Conservation (phyloP, 805 yeast species). For the Cyberlindnera saturnus region DNA sequence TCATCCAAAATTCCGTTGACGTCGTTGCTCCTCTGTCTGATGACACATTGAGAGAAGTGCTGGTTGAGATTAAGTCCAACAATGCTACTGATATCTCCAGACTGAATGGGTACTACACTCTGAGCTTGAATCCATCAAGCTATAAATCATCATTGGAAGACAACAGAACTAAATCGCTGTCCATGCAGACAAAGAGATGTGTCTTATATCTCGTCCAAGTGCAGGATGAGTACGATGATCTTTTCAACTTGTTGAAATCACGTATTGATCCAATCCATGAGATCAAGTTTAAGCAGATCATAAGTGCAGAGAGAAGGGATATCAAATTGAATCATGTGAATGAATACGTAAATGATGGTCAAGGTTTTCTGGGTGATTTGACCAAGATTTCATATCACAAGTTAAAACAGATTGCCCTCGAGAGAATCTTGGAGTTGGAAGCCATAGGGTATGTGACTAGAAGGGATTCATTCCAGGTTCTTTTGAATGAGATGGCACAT, state of each 20-base stretch:
- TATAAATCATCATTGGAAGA: slow-evolving; percentile 42
- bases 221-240: slow-evolving; percentile 58
- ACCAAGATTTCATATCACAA: slow-evolving; percentile 55
- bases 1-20: slow-evolving; percentile 37
- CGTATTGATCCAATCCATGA: slow-evolving; percentile 72
- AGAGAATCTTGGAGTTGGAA: slow-evolving; percentile 72
- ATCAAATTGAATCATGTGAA: slow-evolving; percentile 31
- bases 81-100: slow-evolving; percentile 42
- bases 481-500: slow-evolving; percentile 76
- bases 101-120: slow-evolving; percentile 46
- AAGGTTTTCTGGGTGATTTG: slow-evolving; percentile 46
- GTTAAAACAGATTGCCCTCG: slow-evolving; percentile 70
- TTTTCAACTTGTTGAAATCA: slow-evolving; percentile 62
- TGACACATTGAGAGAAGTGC: slow-evolving; percentile 45
- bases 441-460: slow-evolving; percentile 57
- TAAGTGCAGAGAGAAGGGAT: slow-evolving; percentile 39
- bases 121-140: slow-evolving; percentile 54
- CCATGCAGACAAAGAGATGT: slow-evolving; percentile 77
- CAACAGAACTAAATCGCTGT: slow-evolving; percentile 49
- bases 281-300: slow-evolving; percentile 47
- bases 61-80: slow-evolving; percentile 36
- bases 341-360: slow-evolving; percentile 35
- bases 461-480: slow-evolving; percentile 65
- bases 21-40: slow-evolving; percentile 41
- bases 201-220: slow-evolving; percentile 78